phyloP scores from a whole-genome alignment of 2,329 filamentous ascomycete species.

The Penicillium sclerotiorum region DNA sequence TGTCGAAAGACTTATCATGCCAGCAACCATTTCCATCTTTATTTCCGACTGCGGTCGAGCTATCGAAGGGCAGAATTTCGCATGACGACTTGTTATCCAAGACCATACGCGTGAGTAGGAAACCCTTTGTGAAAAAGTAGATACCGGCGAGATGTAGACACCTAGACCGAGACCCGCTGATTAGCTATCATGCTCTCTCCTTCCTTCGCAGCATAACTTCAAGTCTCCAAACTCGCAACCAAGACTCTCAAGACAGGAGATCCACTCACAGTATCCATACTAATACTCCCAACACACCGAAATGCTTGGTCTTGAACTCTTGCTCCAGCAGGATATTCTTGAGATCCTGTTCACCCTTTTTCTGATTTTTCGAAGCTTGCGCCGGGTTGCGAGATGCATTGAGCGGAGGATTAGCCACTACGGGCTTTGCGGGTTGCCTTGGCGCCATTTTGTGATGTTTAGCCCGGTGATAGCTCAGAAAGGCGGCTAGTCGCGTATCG shows the following conservation, averaged over 20 bases:
- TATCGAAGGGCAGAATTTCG: slow-evolving; percentile 65
- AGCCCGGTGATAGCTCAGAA: background rate
- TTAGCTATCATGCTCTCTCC: background rate
- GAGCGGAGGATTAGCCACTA: background rate
- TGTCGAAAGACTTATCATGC: slow-evolving; percentile 92
- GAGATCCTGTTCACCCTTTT: slow-evolving; percentile 29
- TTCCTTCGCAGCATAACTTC: no score
- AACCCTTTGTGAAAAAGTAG: slow-evolving; percentile 91
- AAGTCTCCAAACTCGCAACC: background rate
- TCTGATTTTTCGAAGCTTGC: slow-evolving; percentile 22
- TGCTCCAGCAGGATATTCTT: slow-evolving; percentile 35
- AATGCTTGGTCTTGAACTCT: slow-evolving; percentile 43
- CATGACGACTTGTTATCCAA: slow-evolving; percentile 76
- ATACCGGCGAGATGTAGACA: slow-evolving; percentile 77
- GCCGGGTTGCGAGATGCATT: background rate
- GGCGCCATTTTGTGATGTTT: background rate
- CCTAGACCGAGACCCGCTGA: slow-evolving; percentile 38
- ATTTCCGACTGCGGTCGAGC: slow-evolving; percentile 21
- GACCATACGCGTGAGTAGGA: slow-evolving; percentile 83
- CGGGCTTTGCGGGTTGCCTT: background rate
- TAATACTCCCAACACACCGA: slow-evolving; percentile 41
- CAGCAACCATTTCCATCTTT: slow-evolving; percentile 73
- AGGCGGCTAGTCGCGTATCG: background rate
- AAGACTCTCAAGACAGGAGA: no score
- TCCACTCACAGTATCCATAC: slow-evolving; percentile 47